phyloP scores from a whole-genome alignment of 1,284 basidiomycete species.

The Tremellales sp. region DNA sequence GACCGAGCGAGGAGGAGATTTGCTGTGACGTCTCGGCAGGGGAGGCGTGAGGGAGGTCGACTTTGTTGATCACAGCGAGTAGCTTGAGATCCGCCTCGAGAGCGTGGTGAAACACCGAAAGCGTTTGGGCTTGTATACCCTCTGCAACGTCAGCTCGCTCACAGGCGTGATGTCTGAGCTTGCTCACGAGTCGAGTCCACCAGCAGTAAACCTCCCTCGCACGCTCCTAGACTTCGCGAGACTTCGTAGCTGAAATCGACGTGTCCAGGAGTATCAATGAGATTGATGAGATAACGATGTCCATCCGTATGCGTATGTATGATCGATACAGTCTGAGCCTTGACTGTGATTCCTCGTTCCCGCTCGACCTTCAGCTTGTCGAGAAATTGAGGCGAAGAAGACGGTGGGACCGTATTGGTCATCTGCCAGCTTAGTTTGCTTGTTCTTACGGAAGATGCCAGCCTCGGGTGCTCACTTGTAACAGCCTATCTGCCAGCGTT shows the following conservation, averaged over 20 bases:
- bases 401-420: constrained; percentile 75
- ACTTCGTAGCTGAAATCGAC: constrained; percentile 98
- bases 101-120: constrained; percentile 90
- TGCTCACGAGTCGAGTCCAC: constrained; percentile 79
- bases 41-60: constrained; percentile 81
- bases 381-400: constrained; percentile 70
- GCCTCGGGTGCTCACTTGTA: constrained; percentile 65
- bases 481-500: constrained; percentile 77
- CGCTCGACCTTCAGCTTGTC: constrained; percentile 95
- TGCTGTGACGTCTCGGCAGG: constrained; percentile 74
- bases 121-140: constrained; percentile 95
- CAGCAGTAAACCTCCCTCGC: constrained; percentile 83
- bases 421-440: constrained; percentile 54
- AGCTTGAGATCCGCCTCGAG: constrained; percentile 75
- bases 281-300: constrained; percentile 73
- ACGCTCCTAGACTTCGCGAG: constrained; percentile 84
- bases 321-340: constrained; percentile 93
- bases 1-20: constrained; percentile 74
- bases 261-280: constrained; percentile 97
- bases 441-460: neutral
- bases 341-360: constrained; percentile 75
- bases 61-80: constrained; percentile 94
- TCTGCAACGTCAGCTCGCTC: constrained; percentile 45
- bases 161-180: neutral
- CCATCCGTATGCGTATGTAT: constrained; percentile 60